Percentiles rank a stretch among this genome's conserved stretches.
Conservation (phyloP, 2,329 filamentous ascomycete genomes). For the Fusarium transvaalense region DNA sequence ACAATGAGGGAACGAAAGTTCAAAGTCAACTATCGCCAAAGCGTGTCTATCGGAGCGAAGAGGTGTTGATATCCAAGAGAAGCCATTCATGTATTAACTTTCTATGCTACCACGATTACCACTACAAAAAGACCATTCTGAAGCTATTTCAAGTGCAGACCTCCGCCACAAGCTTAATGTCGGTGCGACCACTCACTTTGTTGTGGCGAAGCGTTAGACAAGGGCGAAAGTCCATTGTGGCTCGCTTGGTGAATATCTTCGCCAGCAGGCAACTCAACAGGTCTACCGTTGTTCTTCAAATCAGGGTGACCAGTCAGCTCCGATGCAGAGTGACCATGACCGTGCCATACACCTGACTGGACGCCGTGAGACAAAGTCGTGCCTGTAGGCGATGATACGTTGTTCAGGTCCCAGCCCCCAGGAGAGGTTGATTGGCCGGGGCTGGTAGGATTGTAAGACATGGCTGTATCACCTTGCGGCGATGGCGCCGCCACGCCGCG, state of each 20-base stretch:
- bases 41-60: too few relatives aligned
- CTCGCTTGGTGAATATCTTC: not conserved
- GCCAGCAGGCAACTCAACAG: not conserved
- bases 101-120: not conserved
- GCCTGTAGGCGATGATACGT: not conserved
- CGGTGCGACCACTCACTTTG: slow-evolving; percentile 1
- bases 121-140: not conserved
- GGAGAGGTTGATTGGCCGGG: slow-evolving; percentile 1
- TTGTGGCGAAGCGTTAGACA: not conserved
- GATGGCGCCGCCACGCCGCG: slow-evolving; percentile 18
- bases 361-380: not conserved
- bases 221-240: not conserved
- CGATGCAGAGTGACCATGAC: not conserved
- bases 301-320: not conserved
- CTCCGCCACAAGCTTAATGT: not conserved
- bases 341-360: not conserved
- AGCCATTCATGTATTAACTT: not conserved
- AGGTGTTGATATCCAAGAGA: not conserved
- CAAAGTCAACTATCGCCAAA: too few relatives aligned
- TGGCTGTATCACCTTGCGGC: not conserved
- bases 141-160: not conserved
- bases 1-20: too few relatives aligned
- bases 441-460: not conserved
- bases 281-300: not conserved
- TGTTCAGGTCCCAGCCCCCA: not conserved